Evolutionary conservation across 1,284 basidiomycete genomes (phyloP), one percentile per base, ranked within the genome.

Genomic region (Dichomitus squalens): DNA sequence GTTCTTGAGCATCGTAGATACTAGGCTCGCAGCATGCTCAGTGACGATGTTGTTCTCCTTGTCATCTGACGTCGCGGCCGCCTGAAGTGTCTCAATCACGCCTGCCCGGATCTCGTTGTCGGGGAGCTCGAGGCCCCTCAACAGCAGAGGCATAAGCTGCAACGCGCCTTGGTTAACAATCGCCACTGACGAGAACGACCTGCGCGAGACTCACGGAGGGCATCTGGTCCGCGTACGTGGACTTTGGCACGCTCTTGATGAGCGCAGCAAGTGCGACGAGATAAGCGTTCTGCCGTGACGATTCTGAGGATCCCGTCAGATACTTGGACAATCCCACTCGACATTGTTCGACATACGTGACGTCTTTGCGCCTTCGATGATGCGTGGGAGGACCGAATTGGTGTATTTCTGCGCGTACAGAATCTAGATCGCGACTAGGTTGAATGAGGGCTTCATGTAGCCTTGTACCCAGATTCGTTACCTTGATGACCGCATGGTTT

Each of bases 91-190:
- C 52, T 90, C 85, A 49, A 98, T 91, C 34, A 95, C 89, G 71
- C 90, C 88, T 2, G 82, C 79, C 18, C 93, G 85, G 56, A 96
- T 86, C 21, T 83, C 79, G 4, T 83, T 72, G 70, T 95, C 89
- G 1, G 87, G 84, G 1, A 97, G 76, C 36, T 90, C 83, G 7
- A 99, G 82, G 1, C 93, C 90, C 20, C 92, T 92, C 46, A 99
- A 78, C 1, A 99, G 81, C 16, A 98, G 78, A 0, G 96, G 95
- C 63, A 98, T 85, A 14, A 98, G 82, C 90, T 96, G 68, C n/a
- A 55, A 34, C 43, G 36, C 56, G 11, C 53, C 43, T 9, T 33
- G 55, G 41, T 41, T n/a, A n/a, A n/a, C 43, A 35, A 20, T 53
- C 14, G 7, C 35, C 8, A 21, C 7, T 14, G 16, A 49, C 31